Base-by-base conservation (phyloP, 148 eudicot species). In the Dysphania ambrosioides region DNA sequence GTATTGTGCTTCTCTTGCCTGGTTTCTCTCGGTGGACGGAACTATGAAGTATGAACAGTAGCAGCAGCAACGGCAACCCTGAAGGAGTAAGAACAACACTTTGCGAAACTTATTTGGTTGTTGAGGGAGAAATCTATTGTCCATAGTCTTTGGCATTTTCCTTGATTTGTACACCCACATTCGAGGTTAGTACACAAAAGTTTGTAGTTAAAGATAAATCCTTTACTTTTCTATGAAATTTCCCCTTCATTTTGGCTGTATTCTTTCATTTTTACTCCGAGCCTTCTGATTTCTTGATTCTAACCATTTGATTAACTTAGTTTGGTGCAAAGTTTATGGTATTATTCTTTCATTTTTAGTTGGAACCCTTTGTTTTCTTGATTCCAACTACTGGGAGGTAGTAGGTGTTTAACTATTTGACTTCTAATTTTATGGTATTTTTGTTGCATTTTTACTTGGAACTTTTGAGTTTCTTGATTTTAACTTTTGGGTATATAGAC, bases 101-200 rank as follows among this genome's bases (percentile, higher is more conserved):
- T 8, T 47, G 15, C 47, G 1, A 8, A 36, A 36, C 1, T 42
- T 42, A 12, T 15, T 64, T 64, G 42, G 18, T 63, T 34, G 11
- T 18, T 32, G 6, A 32, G 63, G n/a, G 62, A 57, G 49, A 72
- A 44, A 35, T 36, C 21, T 34, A 36, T 56, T 38, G 3, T 2
- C 49, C 40, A 6, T 47, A 47, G 44, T 59, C 69, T 73, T 73
- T 73, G 24, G 30, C 34, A 42, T 42, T 73, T 64, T 62, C 15
- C 41, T 65, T 34, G 12, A 73, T 30, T 49, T 13, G 51, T 60
- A 21, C 58, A 5, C 70, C 71, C 27, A 4, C 53, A 65, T 41
- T 65, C 71, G 35, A 51, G 77, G 77, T 75, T 66, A 53, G 77
- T 66, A 26, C 49, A 16, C 71, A 24, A 29, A 64, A 31, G 31